These are phyloP conservation scores for Trichosporon ovoides DNA, from an alignment of 1,284 basidiomycete species.

Conservation along the genomic window DNA sequence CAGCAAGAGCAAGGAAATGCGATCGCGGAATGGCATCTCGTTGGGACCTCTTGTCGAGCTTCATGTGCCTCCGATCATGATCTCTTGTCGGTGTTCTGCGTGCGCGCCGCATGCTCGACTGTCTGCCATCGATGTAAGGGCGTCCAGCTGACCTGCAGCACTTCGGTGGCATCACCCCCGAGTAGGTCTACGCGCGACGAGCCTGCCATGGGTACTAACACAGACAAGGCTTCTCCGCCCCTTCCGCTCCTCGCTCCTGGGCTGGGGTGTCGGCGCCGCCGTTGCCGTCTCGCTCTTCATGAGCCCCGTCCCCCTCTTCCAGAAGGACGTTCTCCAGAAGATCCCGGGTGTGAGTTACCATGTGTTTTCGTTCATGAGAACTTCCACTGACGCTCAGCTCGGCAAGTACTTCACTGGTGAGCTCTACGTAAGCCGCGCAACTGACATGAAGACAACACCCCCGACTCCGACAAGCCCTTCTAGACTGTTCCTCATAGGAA, in stretches of 20 bases:
- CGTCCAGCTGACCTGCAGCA: conserved; percentile 20
- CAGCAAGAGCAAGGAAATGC: background rate
- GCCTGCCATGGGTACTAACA: background rate
- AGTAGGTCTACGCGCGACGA: conserved; percentile 23
- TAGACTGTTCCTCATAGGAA: conserved; percentile 20
- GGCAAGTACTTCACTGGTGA: conserved; percentile 33
- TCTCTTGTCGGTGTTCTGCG: background rate
- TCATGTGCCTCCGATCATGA: no score
- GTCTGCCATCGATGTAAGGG: background rate
- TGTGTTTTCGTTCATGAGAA: background rate
- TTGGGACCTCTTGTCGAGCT: no score
- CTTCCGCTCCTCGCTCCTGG: conserved; percentile 28
- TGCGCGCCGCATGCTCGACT: background rate
- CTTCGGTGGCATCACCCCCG: conserved; percentile 32
- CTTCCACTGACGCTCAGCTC: conserved; percentile 20
- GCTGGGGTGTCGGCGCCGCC: conserved; percentile 45
- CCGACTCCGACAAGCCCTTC: conserved; percentile 49
- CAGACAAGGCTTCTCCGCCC: conserved; percentile 31
- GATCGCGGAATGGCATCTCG: background rate
- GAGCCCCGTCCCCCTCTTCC: conserved; percentile 44
- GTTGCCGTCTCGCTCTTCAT: conserved; percentile 44
- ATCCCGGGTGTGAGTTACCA: conserved; percentile 39
- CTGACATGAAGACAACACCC: conserved; percentile 38
- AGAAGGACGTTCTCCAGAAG: conserved; percentile 45
- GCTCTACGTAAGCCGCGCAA: background rate